Evolutionary conservation across 2,329 filamentous ascomycete genomes (phyloP), one percentile per base, ranked within the genome.

Genomic region (Arthrobotrys sinensis): DNA sequence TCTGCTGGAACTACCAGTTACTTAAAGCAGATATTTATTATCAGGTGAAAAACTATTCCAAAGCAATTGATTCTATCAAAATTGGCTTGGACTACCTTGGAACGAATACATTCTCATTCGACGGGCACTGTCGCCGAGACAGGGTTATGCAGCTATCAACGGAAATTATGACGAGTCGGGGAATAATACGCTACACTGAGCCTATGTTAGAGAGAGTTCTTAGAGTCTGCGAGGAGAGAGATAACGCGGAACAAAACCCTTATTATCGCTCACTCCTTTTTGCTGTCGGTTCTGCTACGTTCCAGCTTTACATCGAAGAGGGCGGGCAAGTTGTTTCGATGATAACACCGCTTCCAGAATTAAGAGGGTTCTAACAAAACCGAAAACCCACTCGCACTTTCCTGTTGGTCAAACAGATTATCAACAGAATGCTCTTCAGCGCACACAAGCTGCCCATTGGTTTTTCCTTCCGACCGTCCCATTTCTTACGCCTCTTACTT

Each of bases 221-320:
- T 40, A 53, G n/a, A 5, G 34, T 53, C 12, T 75, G 63, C 38
- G 63, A 75, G n/a, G 43, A 62, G 8, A 62, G 68, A 21, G 19
- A 68, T 2, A 32, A 50, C 21, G 14, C 43, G 11, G 53, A 67
- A 19, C 24, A 75, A 43, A 66, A 75, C 45, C 53, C 40, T 1
- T 53, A 62, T n/a, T 68, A 75, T 21, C 45, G 34, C 21, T 43
- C 38, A 2, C 38, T 62, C n/a, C 34, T 75, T 14, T 75, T 75
- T 46, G 63, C 63, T 0, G 32, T 16, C 8, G 52, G 43, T 1
- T 67, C 70, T 16, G 63, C 34, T 0, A n/a, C 34, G 16, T 75
- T 75, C 19, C 50, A 45, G 32, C 4, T 60, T 24, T 62, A 60
- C 19, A 14, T 75, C n/a, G 60, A 73, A 21, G 38, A 28, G 2